phyloP scores from a whole-genome alignment of 1,284 basidiomycete genomes.

The Salmacisia buchloeana region DNA sequence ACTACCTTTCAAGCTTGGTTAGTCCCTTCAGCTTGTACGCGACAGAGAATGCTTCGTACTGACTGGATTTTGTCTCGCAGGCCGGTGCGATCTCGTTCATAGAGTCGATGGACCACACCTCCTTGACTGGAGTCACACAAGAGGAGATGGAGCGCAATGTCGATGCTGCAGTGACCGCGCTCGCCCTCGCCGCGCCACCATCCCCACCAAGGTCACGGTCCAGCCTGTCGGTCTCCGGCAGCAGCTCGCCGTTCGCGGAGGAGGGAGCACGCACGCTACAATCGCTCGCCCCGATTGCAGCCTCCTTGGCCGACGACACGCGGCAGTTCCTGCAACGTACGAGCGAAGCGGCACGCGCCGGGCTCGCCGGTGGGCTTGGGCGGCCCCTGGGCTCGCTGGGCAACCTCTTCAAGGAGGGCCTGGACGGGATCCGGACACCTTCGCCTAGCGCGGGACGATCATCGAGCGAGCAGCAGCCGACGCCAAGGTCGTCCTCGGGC shows the following conservation, averaged over 20 bases:
- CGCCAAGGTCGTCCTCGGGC: background rate
- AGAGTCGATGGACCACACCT: conserved; percentile 92
- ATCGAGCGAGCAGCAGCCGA: no score
- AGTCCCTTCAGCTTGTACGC: background rate
- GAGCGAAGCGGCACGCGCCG: conserved; percentile 44
- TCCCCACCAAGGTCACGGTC: background rate
- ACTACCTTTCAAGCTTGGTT: conserved; percentile 90
- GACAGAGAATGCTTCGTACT: conserved; percentile 3
- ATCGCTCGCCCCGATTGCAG: conserved; percentile 23
- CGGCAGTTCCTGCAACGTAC: conserved; percentile 46
- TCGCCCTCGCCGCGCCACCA: conserved; percentile 1
- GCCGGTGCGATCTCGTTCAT: conserved; percentile 77
- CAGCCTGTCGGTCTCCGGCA: background rate
- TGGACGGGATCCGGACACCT: conserved; percentile 41
- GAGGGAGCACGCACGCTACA: background rate
- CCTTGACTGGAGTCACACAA: conserved; percentile 82
- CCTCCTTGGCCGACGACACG: conserved; percentile 45
- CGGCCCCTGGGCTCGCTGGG: conserved; percentile 44
- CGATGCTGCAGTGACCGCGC: background rate
- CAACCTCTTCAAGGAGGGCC: conserved; percentile 41
- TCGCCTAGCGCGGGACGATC: background rate
- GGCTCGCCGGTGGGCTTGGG: conserved; percentile 24
- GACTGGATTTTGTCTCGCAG: conserved; percentile 4
- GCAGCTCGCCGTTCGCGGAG: background rate
- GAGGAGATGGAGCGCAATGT: conserved; percentile 76